Percentiles rank a stretch among this genome's conserved stretches.
Evolutionary conservation across 2,329 filamentous ascomycete genomes (phyloP).

Genomic region (Cordyceps pruinosa): DNA sequence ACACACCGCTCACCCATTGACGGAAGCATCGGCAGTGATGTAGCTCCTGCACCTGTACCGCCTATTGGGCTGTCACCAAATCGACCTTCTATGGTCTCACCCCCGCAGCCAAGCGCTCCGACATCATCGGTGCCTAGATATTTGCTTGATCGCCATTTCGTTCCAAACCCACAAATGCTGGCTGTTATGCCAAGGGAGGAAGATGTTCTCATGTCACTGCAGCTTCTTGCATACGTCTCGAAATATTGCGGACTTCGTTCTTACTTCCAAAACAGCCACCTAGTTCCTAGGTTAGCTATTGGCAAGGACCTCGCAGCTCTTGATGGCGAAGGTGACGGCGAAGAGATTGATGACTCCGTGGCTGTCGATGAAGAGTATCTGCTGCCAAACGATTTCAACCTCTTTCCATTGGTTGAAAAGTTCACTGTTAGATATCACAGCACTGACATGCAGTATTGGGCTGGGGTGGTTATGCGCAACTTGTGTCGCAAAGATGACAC

Average conservation of each 20-base stretch:
- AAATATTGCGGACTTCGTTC: conserved; percentile 96
- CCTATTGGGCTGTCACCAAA: conserved; percentile 67
- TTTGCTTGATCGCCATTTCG: conserved; percentile 64
- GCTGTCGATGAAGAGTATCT: conserved; percentile 81
- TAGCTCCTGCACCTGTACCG: conserved; percentile 57
- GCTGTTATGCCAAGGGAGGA: conserved; percentile 94
- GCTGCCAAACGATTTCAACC: conserved; percentile 91
- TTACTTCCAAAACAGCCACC: conserved; percentile 91
- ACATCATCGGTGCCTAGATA: conserved; percentile 71
- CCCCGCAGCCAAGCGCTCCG: conserved; percentile 67
- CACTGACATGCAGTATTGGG: conserved; percentile 99
- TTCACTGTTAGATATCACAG: conserved; percentile 94
- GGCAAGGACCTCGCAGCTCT: conserved; percentile 75
- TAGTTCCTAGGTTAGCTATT: conserved; percentile 88
- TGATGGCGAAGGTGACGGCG: conserved; percentile 56
- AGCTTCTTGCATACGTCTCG: conserved; percentile 92
- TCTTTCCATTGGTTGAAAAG: conserved; percentile 96
- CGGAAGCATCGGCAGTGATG: conserved; percentile 72
- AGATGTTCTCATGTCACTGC: conserved; percentile 95
- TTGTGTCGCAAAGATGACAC: conserved; percentile 96
- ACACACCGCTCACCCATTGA: conserved; percentile 79
- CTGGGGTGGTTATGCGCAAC: conserved; percentile 97
- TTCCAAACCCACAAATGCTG: conserved; percentile 65
- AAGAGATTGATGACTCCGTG: conserved; percentile 43
- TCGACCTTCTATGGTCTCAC: conserved; percentile 61